phyloP scores from a whole-genome alignment of 768 basidiomycete species.

The Leucocoprinus birnbaumii region DNA sequence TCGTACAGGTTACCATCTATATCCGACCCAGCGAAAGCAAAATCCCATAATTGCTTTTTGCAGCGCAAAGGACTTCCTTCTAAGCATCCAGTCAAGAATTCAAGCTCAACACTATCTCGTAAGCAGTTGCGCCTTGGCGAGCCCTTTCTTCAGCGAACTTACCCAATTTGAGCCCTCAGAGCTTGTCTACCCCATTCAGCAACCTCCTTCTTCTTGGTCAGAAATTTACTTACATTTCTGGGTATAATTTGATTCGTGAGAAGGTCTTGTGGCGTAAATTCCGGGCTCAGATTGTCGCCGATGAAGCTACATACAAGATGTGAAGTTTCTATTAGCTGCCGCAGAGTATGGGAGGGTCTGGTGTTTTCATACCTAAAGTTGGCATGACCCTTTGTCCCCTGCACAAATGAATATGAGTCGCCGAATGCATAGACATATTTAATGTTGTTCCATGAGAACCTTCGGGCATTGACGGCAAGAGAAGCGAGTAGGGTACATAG shows the following conservation, averaged over 20 bases:
- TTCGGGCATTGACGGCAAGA: neutral
- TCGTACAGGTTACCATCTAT: slow-evolving; percentile 36
- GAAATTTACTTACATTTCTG: slow-evolving; percentile 35
- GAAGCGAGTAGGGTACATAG: neutral
- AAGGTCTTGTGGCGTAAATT: slow-evolving; percentile 40
- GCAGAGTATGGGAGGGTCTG: neutral
- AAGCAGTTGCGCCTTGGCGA: neutral
- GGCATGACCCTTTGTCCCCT: slow-evolving; percentile 43
- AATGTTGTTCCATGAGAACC: slow-evolving; percentile 4
- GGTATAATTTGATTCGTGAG: slow-evolving; percentile 41
- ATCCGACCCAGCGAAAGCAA: slow-evolving; percentile 53
- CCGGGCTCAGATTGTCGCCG: slow-evolving; percentile 38
- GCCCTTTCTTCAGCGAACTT: neutral
- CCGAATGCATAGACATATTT: slow-evolving; percentile 52
- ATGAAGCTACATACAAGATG: slow-evolving; percentile 37
- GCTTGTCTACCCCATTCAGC: slow-evolving; percentile 37
- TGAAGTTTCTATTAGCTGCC: neutral
- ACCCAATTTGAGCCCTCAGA: slow-evolving; percentile 57
- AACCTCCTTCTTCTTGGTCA: neutral
- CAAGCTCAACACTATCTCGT: slow-evolving; percentile 31
- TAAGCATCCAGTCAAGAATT: slow-evolving; percentile 52
- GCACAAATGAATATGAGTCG: slow-evolving; percentile 55
- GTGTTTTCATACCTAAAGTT: slow-evolving; percentile 41
- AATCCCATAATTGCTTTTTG: slow-evolving; percentile 48
- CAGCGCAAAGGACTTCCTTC: slow-evolving; percentile 40